phyloP scores from a whole-genome alignment of 2,329 filamentous ascomycete species.

The Coniochaeta ligniaria region DNA sequence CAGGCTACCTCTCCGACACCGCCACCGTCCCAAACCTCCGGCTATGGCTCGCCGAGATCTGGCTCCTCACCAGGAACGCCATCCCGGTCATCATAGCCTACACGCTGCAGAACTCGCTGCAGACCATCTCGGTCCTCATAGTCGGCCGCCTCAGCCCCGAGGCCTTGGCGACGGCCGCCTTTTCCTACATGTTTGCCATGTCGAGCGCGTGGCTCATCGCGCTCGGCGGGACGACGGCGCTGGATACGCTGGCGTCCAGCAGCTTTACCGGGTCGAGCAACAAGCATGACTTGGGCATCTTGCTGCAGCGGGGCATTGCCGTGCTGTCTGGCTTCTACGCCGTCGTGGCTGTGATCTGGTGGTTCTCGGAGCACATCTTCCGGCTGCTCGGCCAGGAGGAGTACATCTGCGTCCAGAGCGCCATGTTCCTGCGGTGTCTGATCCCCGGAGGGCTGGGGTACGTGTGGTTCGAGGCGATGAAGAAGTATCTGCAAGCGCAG shows the following conservation, averaged over 20 bases:
- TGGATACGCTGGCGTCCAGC: conserved; percentile 78
- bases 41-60: conserved; percentile 50
- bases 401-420: conserved; percentile 66
- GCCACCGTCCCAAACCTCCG: conserved; percentile 4
- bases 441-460: conserved; percentile 81
- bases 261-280: conserved; percentile 76
- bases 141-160: conserved; percentile 75
- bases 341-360: conserved; percentile 67
- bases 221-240: conserved; percentile 75
- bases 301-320: conserved; percentile 70
- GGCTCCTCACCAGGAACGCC: conserved; percentile 60
- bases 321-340: conserved; percentile 67
- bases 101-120: conserved; percentile 76
- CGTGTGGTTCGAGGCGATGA: conserved; percentile 79
- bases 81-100: conserved; percentile 79
- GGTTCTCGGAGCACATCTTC: conserved; percentile 68
- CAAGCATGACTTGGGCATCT: conserved; percentile 69
- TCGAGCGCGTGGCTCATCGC: conserved; percentile 81
- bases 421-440: conserved; percentile 64
- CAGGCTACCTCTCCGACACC: background rate
- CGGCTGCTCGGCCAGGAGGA: conserved; percentile 68
- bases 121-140: conserved; percentile 75
- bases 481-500: conserved; percentile 85
- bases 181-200: conserved; percentile 93
- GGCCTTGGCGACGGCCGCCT: conserved; percentile 73